Conservation (phyloP, 2,329 filamentous ascomycete species). For the Talaromyces amestolkiae region DNA sequence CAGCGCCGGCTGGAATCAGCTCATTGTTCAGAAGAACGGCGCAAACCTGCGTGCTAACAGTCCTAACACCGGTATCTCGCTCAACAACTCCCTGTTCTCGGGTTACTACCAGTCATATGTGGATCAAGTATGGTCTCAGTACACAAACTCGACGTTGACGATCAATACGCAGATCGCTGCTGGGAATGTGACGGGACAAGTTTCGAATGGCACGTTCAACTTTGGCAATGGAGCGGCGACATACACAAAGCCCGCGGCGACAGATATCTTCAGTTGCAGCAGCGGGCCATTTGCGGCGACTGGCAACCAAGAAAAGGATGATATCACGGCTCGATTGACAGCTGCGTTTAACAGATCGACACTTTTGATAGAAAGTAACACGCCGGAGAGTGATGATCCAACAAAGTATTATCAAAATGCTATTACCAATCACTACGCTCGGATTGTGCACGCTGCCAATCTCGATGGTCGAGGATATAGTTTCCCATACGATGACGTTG, state of each 20-base stretch:
- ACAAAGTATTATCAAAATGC: constrained; percentile 53
- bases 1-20: constrained; percentile 60
- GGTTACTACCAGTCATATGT: constrained; percentile 55
- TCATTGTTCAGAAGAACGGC: constrained; percentile 51
- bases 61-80: constrained; percentile 42
- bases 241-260: constrained; percentile 58
- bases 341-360: constrained; percentile 75
- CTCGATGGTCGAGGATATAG: constrained; percentile 64
- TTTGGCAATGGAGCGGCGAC: constrained; percentile 46
- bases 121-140: constrained; percentile 51
- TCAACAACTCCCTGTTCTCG: constrained; percentile 48
- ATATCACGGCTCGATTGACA: constrained; percentile 69
- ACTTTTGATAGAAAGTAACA: constrained; percentile 53
- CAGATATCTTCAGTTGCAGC: constrained; percentile 66
- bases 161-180: constrained; percentile 65
- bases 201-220: constrained; percentile 42
- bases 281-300: constrained; percentile 57
- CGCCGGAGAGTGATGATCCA: constrained; percentile 53
- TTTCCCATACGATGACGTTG: constrained; percentile 70
- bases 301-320: constrained; percentile 51
- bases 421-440: constrained; percentile 65
- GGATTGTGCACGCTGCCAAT: constrained; percentile 62
- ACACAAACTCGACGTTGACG: constrained; percentile 46
- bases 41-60: constrained; percentile 42
- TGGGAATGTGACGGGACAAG: constrained; percentile 54